A percentile compares a stretch with the other conserved stretches of the same genome.
phyloP scores from a whole-genome alignment of 306 rosid genomes.

The Elaeagnus macrophylla region DNA sequence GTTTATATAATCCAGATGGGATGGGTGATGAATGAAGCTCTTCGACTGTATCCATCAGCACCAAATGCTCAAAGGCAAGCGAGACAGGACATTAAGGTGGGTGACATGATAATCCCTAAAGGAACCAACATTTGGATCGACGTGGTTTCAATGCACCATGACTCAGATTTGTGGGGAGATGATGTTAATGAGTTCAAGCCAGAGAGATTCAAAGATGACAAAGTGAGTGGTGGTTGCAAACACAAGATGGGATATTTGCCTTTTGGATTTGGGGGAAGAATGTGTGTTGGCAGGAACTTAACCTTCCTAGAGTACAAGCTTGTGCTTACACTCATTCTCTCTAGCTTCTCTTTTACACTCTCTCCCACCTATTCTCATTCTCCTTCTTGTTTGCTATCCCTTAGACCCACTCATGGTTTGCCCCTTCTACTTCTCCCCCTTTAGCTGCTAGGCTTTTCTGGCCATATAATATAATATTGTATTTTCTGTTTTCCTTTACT shows the following conservation, averaged over 20 bases:
- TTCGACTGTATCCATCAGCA: slow-evolving; percentile 74
- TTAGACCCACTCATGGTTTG: slow-evolving; percentile 58
- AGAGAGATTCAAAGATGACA: slow-evolving; percentile 50
- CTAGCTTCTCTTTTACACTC: slow-evolving; percentile 56
- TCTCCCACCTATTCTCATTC: slow-evolving; percentile 50
- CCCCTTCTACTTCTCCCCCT: slow-evolving; percentile 42
- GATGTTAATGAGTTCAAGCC: slow-evolving; percentile 71
- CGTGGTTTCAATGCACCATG: slow-evolving; percentile 75
- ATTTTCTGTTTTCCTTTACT: background rate
- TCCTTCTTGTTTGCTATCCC: slow-evolving; percentile 55
- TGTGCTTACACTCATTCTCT: slow-evolving; percentile 46
- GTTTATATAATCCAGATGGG: slow-evolving; percentile 52
- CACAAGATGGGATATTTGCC: slow-evolving; percentile 88
- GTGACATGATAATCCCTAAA: slow-evolving; percentile 40
- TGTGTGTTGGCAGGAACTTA: slow-evolving; percentile 78
- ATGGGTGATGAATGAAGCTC: slow-evolving; percentile 78
- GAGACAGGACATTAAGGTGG: slow-evolving; percentile 46
- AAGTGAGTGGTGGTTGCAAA: slow-evolving; percentile 49
- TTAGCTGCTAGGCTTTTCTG: background rate
- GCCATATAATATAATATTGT: background rate
- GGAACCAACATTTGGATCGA: slow-evolving; percentile 92
- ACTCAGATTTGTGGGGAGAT: slow-evolving; percentile 52
- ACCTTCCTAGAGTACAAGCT: slow-evolving; percentile 69
- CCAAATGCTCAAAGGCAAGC: slow-evolving; percentile 90
- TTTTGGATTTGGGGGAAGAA: slow-evolving; percentile 85